These are phyloP conservation scores for Teunomyces kruisii DNA, from an alignment of 805 yeast genomes.

Conservation along the genomic window DNA sequence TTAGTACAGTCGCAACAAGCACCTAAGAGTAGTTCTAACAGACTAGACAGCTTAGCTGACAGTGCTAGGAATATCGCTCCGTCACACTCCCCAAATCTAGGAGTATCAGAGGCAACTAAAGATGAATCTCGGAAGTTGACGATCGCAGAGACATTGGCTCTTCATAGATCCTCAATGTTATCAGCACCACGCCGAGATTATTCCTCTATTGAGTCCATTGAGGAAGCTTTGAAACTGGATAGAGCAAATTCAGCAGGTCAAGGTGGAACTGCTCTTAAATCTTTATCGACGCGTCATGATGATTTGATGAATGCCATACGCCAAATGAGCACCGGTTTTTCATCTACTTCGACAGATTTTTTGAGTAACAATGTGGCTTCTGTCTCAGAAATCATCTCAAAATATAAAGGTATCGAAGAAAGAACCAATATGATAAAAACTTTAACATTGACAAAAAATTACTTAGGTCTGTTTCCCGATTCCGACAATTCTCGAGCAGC, in stretches of 20 bases:
- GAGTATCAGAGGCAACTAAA: neutral
- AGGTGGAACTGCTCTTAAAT: neutral
- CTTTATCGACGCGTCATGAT: slow-evolving; percentile 2
- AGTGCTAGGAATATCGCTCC: slow-evolving; percentile 13
- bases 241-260: slow-evolving; percentile 2
- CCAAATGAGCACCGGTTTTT: slow-evolving; percentile 37
- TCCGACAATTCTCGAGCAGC: slow-evolving; percentile 18
- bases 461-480: slow-evolving; percentile 18
- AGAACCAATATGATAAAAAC: slow-evolving; percentile 27
- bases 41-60: neutral
- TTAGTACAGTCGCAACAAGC: slow-evolving; percentile 1
- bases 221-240: slow-evolving; percentile 21
- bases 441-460: slow-evolving; percentile 31
- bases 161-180: slow-evolving; percentile 48
- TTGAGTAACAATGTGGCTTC: slow-evolving; percentile 5
- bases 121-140: slow-evolving; percentile 32
- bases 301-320: slow-evolving; percentile 37
- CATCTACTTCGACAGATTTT: slow-evolving; percentile 7
- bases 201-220: slow-evolving; percentile 26
- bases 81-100: neutral
- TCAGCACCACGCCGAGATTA: slow-evolving; percentile 27
- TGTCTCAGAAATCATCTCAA: slow-evolving; percentile 19
- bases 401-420: slow-evolving; percentile 22
- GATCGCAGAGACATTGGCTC: slow-evolving; percentile 60
- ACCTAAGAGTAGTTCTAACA: neutral